phyloP scores from a whole-genome alignment of 1,284 basidiomycete genomes.

The Leucoagaricus sp. region DNA sequence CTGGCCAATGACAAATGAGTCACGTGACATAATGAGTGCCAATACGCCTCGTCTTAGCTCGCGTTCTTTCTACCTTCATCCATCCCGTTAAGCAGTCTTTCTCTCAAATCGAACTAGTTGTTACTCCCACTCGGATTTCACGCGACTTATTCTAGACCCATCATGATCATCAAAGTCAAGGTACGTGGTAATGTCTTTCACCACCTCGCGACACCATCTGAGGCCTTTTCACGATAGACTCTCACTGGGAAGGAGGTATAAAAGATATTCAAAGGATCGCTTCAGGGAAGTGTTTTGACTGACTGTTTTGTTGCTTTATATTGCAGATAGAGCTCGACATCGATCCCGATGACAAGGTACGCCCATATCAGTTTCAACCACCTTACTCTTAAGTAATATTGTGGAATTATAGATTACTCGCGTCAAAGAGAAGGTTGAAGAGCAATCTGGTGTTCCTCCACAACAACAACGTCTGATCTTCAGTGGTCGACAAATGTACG shows the following conservation, averaged over 20 bases:
- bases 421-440: conserved; percentile 99
- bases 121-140: not conserved
- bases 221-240: conserved; percentile 53
- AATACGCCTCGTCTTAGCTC: not conserved
- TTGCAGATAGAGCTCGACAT: conserved; percentile 93
- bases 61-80: not conserved
- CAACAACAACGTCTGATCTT: conserved; percentile 97
- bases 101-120: not conserved
- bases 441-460: conserved; percentile 98
- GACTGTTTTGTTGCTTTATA: conserved; percentile 10
- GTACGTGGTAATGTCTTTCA: conserved; percentile 34
- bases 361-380: conserved; percentile 22
- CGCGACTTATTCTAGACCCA: conserved; percentile 8
- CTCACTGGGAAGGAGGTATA: conserved; percentile 90
- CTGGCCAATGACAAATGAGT: not conserved
- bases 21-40: conserved; percentile 4
- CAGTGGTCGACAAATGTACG: conserved; percentile 93
- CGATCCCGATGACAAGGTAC: conserved; percentile 86
- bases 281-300: not conserved
- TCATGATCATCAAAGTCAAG: conserved; percentile 86
- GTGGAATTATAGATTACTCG: conserved; percentile 70
- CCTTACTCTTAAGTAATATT: not conserved
- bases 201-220: conserved; percentile 2
- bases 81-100: too few species aligned
- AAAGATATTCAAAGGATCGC: conserved; percentile 15